Evolutionary conservation across 805 yeast species (phyloP).

Genomic region (Candida silvicultrix): DNA sequence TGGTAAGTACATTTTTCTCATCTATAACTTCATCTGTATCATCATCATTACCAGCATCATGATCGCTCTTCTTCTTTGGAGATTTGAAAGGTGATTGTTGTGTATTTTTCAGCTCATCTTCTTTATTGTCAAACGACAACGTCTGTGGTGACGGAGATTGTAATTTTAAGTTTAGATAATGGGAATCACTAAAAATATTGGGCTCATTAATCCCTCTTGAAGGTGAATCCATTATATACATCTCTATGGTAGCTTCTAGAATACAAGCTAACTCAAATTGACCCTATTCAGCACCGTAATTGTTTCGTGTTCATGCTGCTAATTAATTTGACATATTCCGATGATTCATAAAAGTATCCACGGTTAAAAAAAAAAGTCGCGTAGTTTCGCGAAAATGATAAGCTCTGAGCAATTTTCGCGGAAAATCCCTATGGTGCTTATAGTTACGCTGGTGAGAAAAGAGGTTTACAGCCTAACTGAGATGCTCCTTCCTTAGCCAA

Average conservation of each 20-base stretch:
- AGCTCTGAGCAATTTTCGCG: too few relatives aligned
- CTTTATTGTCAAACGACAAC: slow-evolving; percentile 1
- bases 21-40: not conserved
- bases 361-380: not conserved
- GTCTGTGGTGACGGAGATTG: slow-evolving; percentile 20
- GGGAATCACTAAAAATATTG: slow-evolving; percentile 12
- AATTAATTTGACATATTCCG: not conserved
- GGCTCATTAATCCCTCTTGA: slow-evolving; percentile 13
- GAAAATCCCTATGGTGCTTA: not conserved
- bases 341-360: not conserved
- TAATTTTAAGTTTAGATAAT: slow-evolving; percentile 14
- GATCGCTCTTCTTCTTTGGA: not conserved
- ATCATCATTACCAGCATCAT: not conserved
- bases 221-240: slow-evolving; percentile 14
- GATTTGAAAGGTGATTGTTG: not conserved
- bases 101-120: not conserved
- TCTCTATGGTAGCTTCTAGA: not conserved
- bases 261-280: not conserved
- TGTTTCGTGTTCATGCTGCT: not conserved
- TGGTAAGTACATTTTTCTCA: not conserved
- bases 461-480: too few relatives aligned
- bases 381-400: not conserved
- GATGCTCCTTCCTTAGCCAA: too few relatives aligned
- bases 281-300: not conserved
- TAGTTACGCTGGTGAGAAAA: not conserved